Base-by-base conservation (phyloP, 176 grass and related monocot species). In the Alopecurus myosuroides region DNA sequence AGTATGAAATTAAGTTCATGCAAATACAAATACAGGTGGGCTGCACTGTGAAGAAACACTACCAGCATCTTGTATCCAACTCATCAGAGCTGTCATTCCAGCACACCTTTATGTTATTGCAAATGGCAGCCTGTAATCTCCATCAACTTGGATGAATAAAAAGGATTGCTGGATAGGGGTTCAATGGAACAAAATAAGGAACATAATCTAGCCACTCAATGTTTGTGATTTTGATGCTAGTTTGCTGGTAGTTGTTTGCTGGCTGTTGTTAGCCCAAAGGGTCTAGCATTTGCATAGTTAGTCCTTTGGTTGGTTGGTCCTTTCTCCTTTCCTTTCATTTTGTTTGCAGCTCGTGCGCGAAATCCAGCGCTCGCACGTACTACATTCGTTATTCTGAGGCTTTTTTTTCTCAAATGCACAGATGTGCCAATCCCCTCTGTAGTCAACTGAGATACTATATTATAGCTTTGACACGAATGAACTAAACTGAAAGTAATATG, bases 51-150 rank as follows among this genome's bases (percentile, higher is more conserved):
- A 41, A 29, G 17, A 39, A 71, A 56, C 34, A 71, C 39, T 30
- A 71, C 70, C 66, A 71, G 15, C 34, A 42, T 71, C 31, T 19
- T 62, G 40, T 62, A 75, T 25, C 35, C 52, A 75, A 75, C 29
- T 29, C 22, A 26, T 23, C 55, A 50, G 25, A 80, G 25, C 6
- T 30, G 46, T 22, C 58, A 30, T 35, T 39, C 23, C 60, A 77
- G 15, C 35, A 19, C 5, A 9, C 6, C 65, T 72, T 29, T 17
- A 6, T 70, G 77, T n/a, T 63, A 6, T 81, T 72, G 51, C 36
- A 78, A 60, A 78, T 78, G 76, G 3, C 35, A 17, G 11, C 41
- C 85, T 64, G 4, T 36, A 81, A 74, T 86, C 46, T 80, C 13
- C 13, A 74, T 60, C 58, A 86, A 39, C 39, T 62, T 72, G 65